phyloP scores from a whole-genome alignment of 2,329 filamentous ascomycete species.

The Sclerotinia glacialis region DNA sequence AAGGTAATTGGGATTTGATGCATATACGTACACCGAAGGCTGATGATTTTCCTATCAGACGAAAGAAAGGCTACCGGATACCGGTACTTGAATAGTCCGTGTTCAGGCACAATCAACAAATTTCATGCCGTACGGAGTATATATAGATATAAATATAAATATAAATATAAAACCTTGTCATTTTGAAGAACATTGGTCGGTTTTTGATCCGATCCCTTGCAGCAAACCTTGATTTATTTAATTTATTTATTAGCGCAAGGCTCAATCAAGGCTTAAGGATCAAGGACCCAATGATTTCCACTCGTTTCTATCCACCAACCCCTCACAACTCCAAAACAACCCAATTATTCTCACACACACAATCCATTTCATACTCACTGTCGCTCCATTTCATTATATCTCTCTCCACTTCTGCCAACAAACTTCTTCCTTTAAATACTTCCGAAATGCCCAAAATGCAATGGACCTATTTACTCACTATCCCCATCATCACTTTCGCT shows the following conservation, averaged over 20 bases:
- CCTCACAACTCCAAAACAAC: neutral
- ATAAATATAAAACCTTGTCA: neutral
- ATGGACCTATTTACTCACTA: constrained; percentile 33
- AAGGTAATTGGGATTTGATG: neutral
- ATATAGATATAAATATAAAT: no score
- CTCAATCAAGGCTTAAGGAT: constrained; percentile 6
- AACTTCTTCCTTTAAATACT: neutral
- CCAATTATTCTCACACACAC: neutral
- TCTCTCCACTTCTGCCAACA: neutral
- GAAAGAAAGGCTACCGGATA: constrained; percentile 14
- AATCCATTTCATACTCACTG: neutral
- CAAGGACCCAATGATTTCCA: constrained; percentile 1
- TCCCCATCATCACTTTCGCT: constrained; percentile 44
- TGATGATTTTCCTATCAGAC: neutral
- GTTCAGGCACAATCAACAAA: neutral
- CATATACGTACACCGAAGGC: constrained; percentile 1
- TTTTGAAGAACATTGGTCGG: neutral
- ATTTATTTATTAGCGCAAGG: constrained; percentile 7
- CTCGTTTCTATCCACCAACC: constrained; percentile 7
- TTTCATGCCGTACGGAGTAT: neutral
- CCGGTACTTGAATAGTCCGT: neutral
- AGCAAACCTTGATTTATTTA: neutral
- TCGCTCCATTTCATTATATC: constrained; percentile 8
- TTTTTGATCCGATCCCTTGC: constrained; percentile 3
- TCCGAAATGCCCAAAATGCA: constrained; percentile 30